phyloP scores from a whole-genome alignment of 108 stramenopile genomes.

The Skeletonema marinoi region DNA sequence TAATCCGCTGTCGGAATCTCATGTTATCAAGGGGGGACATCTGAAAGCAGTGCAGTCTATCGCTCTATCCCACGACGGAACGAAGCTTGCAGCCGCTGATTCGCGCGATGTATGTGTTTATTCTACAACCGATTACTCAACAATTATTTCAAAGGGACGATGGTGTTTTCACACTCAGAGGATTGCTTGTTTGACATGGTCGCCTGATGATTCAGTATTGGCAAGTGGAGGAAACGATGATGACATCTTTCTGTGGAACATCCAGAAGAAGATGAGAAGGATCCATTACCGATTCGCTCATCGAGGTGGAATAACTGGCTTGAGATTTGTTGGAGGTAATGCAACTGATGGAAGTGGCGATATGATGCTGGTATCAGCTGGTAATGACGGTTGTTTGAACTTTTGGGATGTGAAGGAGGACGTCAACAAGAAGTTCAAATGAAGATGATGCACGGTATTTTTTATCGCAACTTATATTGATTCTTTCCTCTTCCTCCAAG shows the following conservation, averaged over 20 bases:
- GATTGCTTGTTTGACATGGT: conserved; percentile 76
- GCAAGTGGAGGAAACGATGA: conserved; percentile 85
- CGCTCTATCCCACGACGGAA: conserved; percentile 80
- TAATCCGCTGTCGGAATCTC: conserved; percentile 54
- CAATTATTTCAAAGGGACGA: conserved; percentile 60
- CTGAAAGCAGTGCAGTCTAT: conserved; percentile 85
- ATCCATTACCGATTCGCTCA: conserved; percentile 85
- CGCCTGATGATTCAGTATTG: conserved; percentile 68
- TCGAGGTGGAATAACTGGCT: conserved; percentile 78
- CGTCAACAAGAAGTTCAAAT: conserved; percentile 66
- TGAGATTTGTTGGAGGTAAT: conserved; percentile 53
- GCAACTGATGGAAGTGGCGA: conserved; percentile 2
- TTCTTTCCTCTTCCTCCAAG: no score
- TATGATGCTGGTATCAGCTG: conserved; percentile 81
- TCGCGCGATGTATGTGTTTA: conserved; percentile 81
- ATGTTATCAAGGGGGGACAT: conserved; percentile 67
- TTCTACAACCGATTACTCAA: conserved; percentile 46
- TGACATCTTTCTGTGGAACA: conserved; percentile 78
- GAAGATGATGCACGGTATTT: neutral
- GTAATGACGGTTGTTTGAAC: conserved; percentile 87
- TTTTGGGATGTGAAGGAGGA: conserved; percentile 83
- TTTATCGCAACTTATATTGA: no score
- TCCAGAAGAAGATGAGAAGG: conserved; percentile 72
- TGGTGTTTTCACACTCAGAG: conserved; percentile 89
- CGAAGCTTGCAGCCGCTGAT: conserved; percentile 87